Base-by-base conservation (phyloP, 108 stramenopile genomes). In the Nitzschia palea region DNA sequence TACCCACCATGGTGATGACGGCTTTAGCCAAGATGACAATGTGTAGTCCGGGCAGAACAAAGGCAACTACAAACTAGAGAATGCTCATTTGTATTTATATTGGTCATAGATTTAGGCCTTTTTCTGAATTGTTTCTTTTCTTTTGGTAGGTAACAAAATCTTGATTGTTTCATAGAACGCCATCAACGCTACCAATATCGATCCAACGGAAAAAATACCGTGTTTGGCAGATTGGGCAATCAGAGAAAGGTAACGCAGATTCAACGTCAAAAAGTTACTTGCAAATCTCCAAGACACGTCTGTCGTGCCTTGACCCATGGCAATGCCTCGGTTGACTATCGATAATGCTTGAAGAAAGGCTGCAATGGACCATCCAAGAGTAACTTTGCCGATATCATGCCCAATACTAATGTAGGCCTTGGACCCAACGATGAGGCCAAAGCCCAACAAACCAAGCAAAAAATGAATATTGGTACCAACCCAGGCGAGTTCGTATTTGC, bases 391-490 rank as follows among this genome's bases (percentile, higher is more conserved):
- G 3, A 69, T 8, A 2, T 15, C 48, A 3, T 3, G 4, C 3
- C 68, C 68, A 50, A 5, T 15, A 3, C 6, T 4, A 51, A 62
- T 40, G 31, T 53, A 62, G 2, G 70, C 47, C 48, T 71, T 71
- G 59, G 47, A 31, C 12, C 59, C 45, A 8, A 45, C 61, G 18
- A 62, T 29, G 20, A 51, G n/a, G 14, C 31, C 61, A 42, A 71
- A 71, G 3, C 70, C 60, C 47, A 71, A 35, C 48, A 71, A 15
- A 4, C 70, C 61, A 18, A 62, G 9, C 8, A 71, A 28, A 34
- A 71, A 71, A 29, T 71, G 60, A n/a, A 71, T 57, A 33, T 71
- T 71, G 29, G 70, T 71, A 26, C 70, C 70, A 2, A 71, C 4
- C 70, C 70, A 71, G 14, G 61, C 47, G 3, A 71, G 61, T 29